A percentile compares a stretch with the other conserved stretches of the same genome.
These are phyloP conservation scores for Hemileccinum rubropunctum DNA, from an alignment of 768 basidiomycete genomes.

Conservation along the genomic window DNA sequence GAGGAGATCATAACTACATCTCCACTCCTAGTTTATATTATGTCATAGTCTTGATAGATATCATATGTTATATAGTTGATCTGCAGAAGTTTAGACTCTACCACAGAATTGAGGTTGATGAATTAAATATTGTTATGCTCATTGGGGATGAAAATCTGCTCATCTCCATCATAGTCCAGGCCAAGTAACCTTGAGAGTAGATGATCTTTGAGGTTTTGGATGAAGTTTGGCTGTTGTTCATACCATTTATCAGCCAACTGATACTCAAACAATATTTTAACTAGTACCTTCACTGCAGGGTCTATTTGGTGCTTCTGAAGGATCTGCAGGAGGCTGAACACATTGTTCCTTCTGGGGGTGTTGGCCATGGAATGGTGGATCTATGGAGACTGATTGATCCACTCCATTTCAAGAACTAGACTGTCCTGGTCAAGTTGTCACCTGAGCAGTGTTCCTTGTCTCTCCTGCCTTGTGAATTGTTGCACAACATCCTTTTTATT, in stretches of 20 bases:
- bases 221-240: constrained; percentile 13
- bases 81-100: neutral
- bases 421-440: neutral
- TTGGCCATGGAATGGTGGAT: neutral
- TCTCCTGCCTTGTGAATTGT: constrained; percentile 9
- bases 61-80: constrained; percentile 21
- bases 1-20: constrained; percentile 10
- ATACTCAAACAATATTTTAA: neutral
- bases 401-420: neutral
- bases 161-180: constrained; percentile 15
- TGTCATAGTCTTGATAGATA: constrained; percentile 8
- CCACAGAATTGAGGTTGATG: neutral
- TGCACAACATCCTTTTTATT: constrained; percentile 13
- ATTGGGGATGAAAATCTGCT: neutral
- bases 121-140: neutral
- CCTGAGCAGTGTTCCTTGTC: neutral
- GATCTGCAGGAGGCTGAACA: neutral
- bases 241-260: neutral
- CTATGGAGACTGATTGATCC: neutral
- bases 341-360: neutral
- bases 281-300: neutral
- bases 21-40: neutral
- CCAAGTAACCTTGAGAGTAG: constrained; percentile 13
- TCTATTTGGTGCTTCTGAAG: neutral
- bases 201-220: constrained; percentile 18